phyloP scores from a whole-genome alignment of 805 yeast species.

The Cyberlindnera xishuangbannaensis region DNA sequence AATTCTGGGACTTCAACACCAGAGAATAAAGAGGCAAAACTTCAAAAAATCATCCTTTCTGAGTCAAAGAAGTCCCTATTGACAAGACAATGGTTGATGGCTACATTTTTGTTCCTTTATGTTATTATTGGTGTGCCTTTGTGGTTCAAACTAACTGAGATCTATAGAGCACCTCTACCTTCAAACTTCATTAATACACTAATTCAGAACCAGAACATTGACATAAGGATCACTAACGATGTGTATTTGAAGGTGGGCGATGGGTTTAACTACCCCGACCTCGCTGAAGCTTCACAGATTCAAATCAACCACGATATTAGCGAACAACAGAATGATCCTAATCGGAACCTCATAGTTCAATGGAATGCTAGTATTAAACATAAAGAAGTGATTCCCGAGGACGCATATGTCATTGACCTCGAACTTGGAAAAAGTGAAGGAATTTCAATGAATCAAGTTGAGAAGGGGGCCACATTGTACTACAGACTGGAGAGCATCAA shows the following conservation, averaged over 20 bases:
- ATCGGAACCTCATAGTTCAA: conserved; percentile 24
- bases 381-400: conserved; percentile 18
- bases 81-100: conserved; percentile 21
- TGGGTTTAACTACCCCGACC: conserved; percentile 59
- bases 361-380: conserved; percentile 29
- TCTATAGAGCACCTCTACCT: conserved; percentile 37
- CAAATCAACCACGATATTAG: conserved; percentile 39
- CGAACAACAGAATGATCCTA: conserved; percentile 12
- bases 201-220: conserved; percentile 35
- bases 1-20: too few relatives aligned
- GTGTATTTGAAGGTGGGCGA: conserved; percentile 34
- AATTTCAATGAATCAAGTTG: conserved; percentile 36
- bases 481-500: conserved; percentile 41
- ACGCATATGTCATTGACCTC: conserved; percentile 31
- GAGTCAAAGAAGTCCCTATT: conserved; percentile 18
- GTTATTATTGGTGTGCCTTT: conserved; percentile 34
- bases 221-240: conserved; percentile 38
- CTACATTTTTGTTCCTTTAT: conserved; percentile 23
- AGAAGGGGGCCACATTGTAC: conserved; percentile 34
- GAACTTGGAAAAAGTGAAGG: conserved; percentile 37
- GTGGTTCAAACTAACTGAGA: conserved; percentile 37
- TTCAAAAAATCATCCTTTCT: conserved; percentile 11
- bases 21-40: conserved; percentile 1
- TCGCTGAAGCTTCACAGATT: conserved; percentile 47
- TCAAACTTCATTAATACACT: conserved; percentile 30